Conservation (phyloP, 352 stramenopile genomes). For the Globisporangium megalacanthum region DNA sequence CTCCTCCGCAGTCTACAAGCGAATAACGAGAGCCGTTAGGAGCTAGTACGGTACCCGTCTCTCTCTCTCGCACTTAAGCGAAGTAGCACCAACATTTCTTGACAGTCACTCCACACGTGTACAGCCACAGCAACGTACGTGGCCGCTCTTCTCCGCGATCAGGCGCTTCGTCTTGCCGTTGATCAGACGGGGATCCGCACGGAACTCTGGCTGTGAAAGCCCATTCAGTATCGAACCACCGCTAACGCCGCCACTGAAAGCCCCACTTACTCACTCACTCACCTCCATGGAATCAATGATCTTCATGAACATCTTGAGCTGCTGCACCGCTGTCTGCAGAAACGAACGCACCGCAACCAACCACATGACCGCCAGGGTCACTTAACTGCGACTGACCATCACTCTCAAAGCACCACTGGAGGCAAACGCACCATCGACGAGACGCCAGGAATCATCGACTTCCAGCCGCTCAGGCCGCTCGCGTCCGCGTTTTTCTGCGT, state of each 20-base stretch:
- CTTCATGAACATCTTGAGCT: slow-evolving; percentile 77
- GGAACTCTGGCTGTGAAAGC: slow-evolving; percentile 42
- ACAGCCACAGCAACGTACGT: slow-evolving; percentile 27
- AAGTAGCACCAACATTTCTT: too few species aligned
- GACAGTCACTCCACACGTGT: too few species aligned
- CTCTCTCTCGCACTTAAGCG: neutral
- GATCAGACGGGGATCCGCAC: slow-evolving; percentile 69
- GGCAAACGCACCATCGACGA: slow-evolving; percentile 52
- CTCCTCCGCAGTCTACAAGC: slow-evolving; percentile 57
- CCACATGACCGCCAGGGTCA: neutral
- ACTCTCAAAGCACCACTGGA: neutral
- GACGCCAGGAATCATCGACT: slow-evolving; percentile 75
- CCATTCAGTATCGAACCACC: too few species aligned
- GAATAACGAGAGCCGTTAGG: neutral
- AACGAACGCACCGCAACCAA: neutral
- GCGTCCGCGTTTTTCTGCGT: slow-evolving; percentile 73
- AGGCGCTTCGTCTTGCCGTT: slow-evolving; percentile 82
- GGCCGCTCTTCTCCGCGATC: slow-evolving; percentile 74
- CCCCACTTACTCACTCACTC: slow-evolving; percentile 12
- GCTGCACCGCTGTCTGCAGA: slow-evolving; percentile 72
- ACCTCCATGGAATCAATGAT: slow-evolving; percentile 80
- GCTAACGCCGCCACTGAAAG: neutral
- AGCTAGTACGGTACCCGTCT: neutral
- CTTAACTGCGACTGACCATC: neutral
- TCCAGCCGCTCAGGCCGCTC: slow-evolving; percentile 67